Conservation (phyloP, 306 rosid genomes). For the Canavalia ensiformis region DNA sequence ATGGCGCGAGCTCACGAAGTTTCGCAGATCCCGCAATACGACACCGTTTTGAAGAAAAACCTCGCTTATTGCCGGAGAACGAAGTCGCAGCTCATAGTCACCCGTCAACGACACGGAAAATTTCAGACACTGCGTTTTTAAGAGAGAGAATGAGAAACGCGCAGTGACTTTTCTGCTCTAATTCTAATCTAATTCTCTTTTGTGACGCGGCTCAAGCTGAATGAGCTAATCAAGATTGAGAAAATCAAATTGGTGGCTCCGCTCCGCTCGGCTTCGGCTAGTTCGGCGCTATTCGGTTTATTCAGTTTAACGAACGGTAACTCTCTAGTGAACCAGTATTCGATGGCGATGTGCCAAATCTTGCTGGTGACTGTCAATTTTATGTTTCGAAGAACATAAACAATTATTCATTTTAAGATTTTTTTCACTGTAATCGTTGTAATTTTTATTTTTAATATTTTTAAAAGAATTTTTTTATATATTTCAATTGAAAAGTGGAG, state of each 20-base stretch:
- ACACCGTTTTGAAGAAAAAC: slow-evolving; percentile 35
- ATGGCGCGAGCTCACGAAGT: slow-evolving; percentile 42
- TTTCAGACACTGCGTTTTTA: slow-evolving; percentile 22
- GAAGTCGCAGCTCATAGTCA: slow-evolving; percentile 34
- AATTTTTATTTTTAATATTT: too few relatives aligned
- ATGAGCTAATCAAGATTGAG: slow-evolving; percentile 49
- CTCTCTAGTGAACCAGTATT: background rate
- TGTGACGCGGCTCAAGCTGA: slow-evolving; percentile 56
- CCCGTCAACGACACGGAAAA: slow-evolving; percentile 36
- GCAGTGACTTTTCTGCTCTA: slow-evolving; percentile 17
- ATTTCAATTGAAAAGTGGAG: too few relatives aligned
- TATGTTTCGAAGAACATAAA: background rate
- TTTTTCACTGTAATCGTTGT: background rate
- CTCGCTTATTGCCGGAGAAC: slow-evolving; percentile 39
- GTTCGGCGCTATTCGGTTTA: slow-evolving; percentile 38
- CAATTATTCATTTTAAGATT: background rate
- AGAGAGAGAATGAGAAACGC: slow-evolving; percentile 40
- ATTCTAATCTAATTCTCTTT: background rate
- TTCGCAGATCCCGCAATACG: slow-evolving; percentile 47
- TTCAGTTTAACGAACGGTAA: slow-evolving; percentile 48
- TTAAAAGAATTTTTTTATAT: too few relatives aligned
- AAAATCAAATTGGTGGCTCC: too few relatives aligned
- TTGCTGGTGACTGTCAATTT: slow-evolving; percentile 30
- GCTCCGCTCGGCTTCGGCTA: slow-evolving; percentile 31
- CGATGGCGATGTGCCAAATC: slow-evolving; percentile 4